Evolutionary conservation across 1,284 basidiomycete genomes (phyloP).

Genomic region (Polyporus tsugae): DNA sequence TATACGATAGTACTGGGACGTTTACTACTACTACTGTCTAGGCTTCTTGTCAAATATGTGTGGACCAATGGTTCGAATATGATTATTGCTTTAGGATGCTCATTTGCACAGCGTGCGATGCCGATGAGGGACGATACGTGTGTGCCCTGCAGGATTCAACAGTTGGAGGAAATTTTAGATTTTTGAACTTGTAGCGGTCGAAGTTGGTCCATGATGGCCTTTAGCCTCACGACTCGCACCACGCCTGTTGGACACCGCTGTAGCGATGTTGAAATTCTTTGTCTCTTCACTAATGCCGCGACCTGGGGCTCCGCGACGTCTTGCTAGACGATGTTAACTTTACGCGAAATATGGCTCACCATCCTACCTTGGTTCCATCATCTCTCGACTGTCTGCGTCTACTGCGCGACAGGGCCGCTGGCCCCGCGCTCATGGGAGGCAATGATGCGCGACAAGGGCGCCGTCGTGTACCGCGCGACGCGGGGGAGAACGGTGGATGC

Average conservation of each 20-base stretch:
- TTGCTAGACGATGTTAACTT: background rate
- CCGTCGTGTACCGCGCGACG: background rate
- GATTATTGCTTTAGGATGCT: conserved; percentile 17
- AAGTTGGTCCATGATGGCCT: background rate
- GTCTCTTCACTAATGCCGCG: background rate
- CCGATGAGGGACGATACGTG: background rate
- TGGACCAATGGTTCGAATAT: conserved; percentile 11
- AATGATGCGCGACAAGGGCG: background rate
- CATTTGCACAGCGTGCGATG: background rate
- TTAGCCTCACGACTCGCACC: background rate
- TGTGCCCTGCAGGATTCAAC: background rate
- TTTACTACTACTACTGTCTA: conserved; percentile 6
- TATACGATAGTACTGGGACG: conserved; percentile 1
- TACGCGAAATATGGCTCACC: background rate
- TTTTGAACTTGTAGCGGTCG: background rate
- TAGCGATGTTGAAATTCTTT: background rate
- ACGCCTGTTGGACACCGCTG: background rate
- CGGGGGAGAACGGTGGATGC: background rate
- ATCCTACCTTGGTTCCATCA: background rate
- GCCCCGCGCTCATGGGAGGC: background rate
- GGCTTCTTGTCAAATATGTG: conserved; percentile 13
- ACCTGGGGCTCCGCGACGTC: background rate
- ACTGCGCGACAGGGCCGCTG: background rate
- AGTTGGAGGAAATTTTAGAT: too few relatives aligned
- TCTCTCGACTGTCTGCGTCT: background rate